Percentiles rank a stretch among this genome's conserved stretches.
phyloP scores from a whole-genome alignment of 106 monocot species.

The Chionographis japonica region DNA sequence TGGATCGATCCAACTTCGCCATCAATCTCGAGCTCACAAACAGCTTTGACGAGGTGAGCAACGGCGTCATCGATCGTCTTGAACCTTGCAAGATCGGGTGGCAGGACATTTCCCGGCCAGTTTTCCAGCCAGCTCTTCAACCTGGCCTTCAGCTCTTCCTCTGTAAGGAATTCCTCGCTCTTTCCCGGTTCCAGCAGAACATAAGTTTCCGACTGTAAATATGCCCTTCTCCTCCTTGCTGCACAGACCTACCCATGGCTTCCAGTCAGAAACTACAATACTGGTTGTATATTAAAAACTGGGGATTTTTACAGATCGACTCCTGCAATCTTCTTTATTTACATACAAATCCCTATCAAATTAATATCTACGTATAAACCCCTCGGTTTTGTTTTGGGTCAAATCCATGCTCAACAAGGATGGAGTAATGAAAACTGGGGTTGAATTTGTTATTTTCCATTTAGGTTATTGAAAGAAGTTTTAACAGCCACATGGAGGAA shows the following conservation, averaged over 20 bases:
- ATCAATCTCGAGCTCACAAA: slow-evolving; percentile 82
- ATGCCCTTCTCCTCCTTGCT: slow-evolving; percentile 56
- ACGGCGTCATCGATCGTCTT: slow-evolving; percentile 60
- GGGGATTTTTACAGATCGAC: too few species aligned
- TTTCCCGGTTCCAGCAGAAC: slow-evolving; percentile 81
- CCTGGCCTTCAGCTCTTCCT: slow-evolving; percentile 59
- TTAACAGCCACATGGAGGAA: too few species aligned
- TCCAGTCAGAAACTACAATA: too few species aligned
- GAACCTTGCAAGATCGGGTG: slow-evolving; percentile 69
- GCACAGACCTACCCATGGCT: slow-evolving; percentile 33
- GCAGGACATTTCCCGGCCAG: slow-evolving; percentile 59
- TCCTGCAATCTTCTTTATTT: too few species aligned
- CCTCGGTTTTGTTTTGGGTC: too few species aligned
- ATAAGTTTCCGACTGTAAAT: slow-evolving; percentile 72
- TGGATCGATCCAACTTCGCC: slow-evolving; percentile 77
- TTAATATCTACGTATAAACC: too few species aligned
- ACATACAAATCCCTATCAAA: too few species aligned
- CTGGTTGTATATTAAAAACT: too few species aligned
- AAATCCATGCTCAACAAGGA: too few species aligned
- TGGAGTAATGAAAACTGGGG: too few species aligned
- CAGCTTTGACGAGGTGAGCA: slow-evolving; percentile 69
- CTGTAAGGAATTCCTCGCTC: slow-evolving; percentile 61
- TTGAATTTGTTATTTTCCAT: too few species aligned
- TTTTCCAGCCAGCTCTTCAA: slow-evolving; percentile 66
- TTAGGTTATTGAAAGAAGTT: too few species aligned